Evolutionary conservation across 768 basidiomycete species (phyloP).

Genomic region (Rhodocollybia butyracea): DNA sequence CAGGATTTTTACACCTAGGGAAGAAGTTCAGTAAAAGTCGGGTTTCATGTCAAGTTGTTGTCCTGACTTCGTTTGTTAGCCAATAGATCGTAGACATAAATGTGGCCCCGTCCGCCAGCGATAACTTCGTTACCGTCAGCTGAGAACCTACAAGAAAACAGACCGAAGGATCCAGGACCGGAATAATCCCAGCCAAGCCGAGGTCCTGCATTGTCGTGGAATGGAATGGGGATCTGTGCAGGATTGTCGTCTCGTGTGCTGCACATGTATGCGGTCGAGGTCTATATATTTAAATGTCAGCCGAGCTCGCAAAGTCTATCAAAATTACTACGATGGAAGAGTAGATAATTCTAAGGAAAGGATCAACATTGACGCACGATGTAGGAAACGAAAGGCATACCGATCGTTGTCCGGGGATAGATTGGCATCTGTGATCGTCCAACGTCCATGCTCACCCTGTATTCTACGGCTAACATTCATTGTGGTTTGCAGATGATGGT

Average conservation of each 20-base stretch:
- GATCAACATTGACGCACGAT: neutral
- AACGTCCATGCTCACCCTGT: constrained; percentile 70
- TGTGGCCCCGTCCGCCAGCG: constrained; percentile 83
- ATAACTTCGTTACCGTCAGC: constrained; percentile 95
- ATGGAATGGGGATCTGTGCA: constrained; percentile 59
- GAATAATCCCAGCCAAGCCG: constrained; percentile 27
- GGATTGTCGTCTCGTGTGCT: constrained; percentile 62
- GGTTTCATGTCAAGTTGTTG: neutral
- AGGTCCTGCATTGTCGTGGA: constrained; percentile 42
- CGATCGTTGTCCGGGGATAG: constrained; percentile 86
- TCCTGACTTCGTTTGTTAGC: constrained; percentile 58
- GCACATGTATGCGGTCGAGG: constrained; percentile 72
- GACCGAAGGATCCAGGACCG: constrained; percentile 55
- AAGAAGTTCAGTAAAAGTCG: neutral
- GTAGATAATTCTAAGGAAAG: constrained; percentile 74
- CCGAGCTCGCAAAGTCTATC: neutral
- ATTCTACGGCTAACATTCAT: constrained; percentile 61
- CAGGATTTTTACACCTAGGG: constrained; percentile 59
- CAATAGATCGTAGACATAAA: constrained; percentile 91
- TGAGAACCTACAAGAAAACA: constrained; percentile 95
- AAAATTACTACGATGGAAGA: constrained; percentile 69
- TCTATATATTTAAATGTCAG: constrained; percentile 35
- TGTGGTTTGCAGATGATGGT: constrained; percentile 30
- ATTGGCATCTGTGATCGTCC: constrained; percentile 96
- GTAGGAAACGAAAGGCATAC: constrained; percentile 29